Percentiles rank a stretch among this genome's conserved stretches.
These are phyloP conservation scores for Phytomonas francai DNA, from an alignment of 208 protist genomes.

Conservation along the genomic window DNA sequence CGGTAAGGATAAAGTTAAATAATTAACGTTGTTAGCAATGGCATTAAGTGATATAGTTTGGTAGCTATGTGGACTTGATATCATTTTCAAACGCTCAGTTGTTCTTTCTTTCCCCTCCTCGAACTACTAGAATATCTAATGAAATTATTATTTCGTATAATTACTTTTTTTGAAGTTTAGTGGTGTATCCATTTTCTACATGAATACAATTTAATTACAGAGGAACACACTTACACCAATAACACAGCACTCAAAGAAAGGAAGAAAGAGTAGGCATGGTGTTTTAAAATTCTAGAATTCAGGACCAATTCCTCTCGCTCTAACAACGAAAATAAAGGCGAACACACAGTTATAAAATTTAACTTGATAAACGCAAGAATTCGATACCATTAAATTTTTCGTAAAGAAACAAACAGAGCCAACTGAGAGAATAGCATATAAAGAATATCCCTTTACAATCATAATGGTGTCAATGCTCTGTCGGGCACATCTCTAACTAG, in stretches of 20 bases:
- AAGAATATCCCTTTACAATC: background rate
- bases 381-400: background rate
- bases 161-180: background rate
- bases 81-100: background rate
- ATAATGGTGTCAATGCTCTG: background rate
- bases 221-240: background rate
- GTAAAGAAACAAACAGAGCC: background rate
- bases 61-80: background rate
- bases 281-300: background rate
- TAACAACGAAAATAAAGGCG: background rate
- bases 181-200: background rate
- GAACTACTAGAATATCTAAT: background rate
- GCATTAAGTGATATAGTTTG: background rate
- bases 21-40: background rate
- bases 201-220: background rate
- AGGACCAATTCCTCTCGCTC: background rate
- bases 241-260: background rate
- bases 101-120: background rate
- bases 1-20: background rate
- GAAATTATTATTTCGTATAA: background rate
- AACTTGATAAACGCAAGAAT: background rate
- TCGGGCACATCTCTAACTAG: background rate
- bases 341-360: background rate
- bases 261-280: background rate
- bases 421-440: background rate